Base-by-base conservation (phyloP, 1,284 basidiomycete genomes). In the Rhizoctonia solani region DNA sequence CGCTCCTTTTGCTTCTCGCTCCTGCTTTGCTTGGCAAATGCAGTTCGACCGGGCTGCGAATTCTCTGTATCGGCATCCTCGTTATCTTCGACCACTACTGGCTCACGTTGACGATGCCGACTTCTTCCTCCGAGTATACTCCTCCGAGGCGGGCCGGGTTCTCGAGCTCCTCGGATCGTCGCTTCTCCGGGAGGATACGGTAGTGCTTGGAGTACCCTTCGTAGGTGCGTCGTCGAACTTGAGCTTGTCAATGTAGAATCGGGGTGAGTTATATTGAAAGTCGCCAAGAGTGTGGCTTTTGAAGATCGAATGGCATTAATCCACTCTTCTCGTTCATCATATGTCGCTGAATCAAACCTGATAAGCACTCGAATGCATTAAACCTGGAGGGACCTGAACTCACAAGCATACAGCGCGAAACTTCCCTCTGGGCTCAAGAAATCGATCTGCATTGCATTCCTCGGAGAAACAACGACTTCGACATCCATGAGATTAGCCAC, bases 161-260 rank as follows among this genome's bases (percentile, higher is more conserved):
- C 27, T 11, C 59, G 59, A 27, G 59, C 46, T 4, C 32, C 59
- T 52, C 59, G 59, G 14, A 63, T 63, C 5, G 59, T 63, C 19
- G 59, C 59, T 59, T 87, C 85, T 4, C 81, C 78, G 0, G 86
- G 85, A 0, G 80, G 79, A 73, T 88, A 86, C 0, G 88, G 89
- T 46, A 92, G 77, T 1, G 90, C 90, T 72, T 89, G 87, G 14
- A 92, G 76, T 0, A 84, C 84, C 4, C 85, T 83, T 32, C 90
- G 82, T 9, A 92, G 79, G 74, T 92, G 89, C 42, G 86, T 82
- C 0, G 85, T 91, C 2, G 88, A 88, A 1, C 85, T 78, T 0
- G 88, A 90, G 0, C 88, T 88, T 0, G 88, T 89, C 19, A 92
- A 79, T 0, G 90, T 92, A n/a, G 88, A 90, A 76, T 90, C 85